These are phyloP conservation scores for Auricularia sp. DNA, from an alignment of 768 basidiomycete species.

Conservation along the genomic window DNA sequence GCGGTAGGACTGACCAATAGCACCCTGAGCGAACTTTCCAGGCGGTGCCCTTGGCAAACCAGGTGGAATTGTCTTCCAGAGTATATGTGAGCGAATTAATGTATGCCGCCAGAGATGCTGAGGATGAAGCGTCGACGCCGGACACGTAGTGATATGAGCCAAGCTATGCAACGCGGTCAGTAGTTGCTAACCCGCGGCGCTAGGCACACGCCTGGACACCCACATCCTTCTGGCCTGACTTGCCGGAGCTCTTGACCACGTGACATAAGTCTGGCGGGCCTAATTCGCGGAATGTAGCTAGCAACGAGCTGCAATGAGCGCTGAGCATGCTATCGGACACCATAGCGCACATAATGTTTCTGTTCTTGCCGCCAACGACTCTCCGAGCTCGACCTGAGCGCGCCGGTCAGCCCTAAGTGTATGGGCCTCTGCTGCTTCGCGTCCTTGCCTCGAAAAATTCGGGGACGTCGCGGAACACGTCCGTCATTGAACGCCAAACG, in stretches of 20 bases:
- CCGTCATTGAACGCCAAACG: neutral
- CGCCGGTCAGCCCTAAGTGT: conserved; percentile 7
- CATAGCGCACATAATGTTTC: conserved; percentile 72
- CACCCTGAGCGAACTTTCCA: conserved; percentile 93
- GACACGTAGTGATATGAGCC: conserved; percentile 97
- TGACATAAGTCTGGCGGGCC: conserved; percentile 96
- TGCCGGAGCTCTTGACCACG: conserved; percentile 84
- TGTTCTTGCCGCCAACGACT: conserved; percentile 79
- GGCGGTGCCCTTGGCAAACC: conserved; percentile 75
- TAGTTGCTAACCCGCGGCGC: neutral
- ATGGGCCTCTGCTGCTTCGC: neutral
- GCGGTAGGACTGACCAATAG: conserved; percentile 54
- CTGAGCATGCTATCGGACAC: neutral
- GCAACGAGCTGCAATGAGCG: conserved; percentile 11
- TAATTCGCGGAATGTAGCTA: conserved; percentile 92
- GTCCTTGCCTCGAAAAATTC: conserved; percentile 84
- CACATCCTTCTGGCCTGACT: conserved; percentile 79
- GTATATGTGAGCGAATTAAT: conserved; percentile 97
- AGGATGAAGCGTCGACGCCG: conserved; percentile 97
- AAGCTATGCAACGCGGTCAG: conserved; percentile 36
- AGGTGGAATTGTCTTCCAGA: conserved; percentile 81
- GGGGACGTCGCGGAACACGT: conserved; percentile 61
- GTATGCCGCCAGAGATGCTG: conserved; percentile 94
- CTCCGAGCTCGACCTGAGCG: conserved; percentile 73
- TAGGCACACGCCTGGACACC: conserved; percentile 20